phyloP scores from a whole-genome alignment of 352 stramenopile genomes.

The Pelagophyceae sp. region DNA sequence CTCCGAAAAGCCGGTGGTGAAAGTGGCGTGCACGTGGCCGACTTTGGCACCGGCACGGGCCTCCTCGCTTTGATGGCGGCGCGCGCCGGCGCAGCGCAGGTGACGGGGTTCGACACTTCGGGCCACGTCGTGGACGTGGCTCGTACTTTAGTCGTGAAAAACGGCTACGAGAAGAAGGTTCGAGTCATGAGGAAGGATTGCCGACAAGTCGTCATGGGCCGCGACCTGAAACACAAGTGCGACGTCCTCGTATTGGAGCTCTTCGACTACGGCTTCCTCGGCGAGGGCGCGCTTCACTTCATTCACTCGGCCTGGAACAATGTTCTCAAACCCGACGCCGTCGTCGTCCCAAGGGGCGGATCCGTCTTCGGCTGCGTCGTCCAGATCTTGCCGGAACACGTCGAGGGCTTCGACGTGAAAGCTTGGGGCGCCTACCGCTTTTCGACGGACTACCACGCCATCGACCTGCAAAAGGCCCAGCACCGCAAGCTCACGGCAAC shows the following conservation, averaged over 20 bases:
- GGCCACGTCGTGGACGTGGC: neutral
- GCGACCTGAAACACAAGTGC: neutral
- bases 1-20: too few relatives aligned
- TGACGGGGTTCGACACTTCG: slow-evolving; percentile 7
- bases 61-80: slow-evolving; percentile 19
- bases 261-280: slow-evolving; percentile 16
- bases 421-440: neutral
- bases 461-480: neutral
- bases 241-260: slow-evolving; percentile 18
- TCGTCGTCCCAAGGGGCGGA: neutral
- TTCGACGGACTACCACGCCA: slow-evolving; percentile 3
- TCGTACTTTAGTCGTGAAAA: neutral
- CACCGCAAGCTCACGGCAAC: neutral
- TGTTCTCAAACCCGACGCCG: neutral
- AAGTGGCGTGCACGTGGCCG: slow-evolving; percentile 18
- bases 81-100: neutral
- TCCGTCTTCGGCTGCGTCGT: neutral
- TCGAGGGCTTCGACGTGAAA: slow-evolving; percentile 1
- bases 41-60: slow-evolving; percentile 24
- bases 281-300: slow-evolving; percentile 4
- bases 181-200: slow-evolving; percentile 13
- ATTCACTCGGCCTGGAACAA: neutral
- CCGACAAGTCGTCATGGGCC: slow-evolving; percentile 5
- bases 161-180: neutral
- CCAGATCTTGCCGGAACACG: neutral